Percentiles rank a stretch among this genome's conserved stretches.
These are phyloP conservation scores for Cadophora luteo-olivacea DNA, from an alignment of 2,329 filamentous ascomycete genomes.

Conservation along the genomic window DNA sequence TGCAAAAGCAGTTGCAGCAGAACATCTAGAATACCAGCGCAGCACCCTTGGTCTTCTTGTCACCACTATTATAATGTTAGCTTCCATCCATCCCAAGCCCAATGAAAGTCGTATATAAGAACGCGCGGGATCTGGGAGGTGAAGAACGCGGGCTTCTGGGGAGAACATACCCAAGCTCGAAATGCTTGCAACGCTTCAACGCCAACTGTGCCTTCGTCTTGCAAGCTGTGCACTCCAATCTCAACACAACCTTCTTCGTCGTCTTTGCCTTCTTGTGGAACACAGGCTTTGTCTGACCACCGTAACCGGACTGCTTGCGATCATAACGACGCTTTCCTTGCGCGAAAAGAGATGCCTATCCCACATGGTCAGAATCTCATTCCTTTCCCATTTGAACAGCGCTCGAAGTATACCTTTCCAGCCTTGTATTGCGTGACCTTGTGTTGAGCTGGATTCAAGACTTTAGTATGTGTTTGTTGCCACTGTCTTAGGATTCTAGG, in stretches of 20 bases:
- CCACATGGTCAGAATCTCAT: slow-evolving; percentile 36
- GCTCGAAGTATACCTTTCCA: slow-evolving; percentile 72
- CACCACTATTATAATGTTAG: slow-evolving; percentile 75
- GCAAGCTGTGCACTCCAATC: slow-evolving; percentile 96
- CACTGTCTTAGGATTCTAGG: too few relatives aligned
- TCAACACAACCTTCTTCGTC: slow-evolving; percentile 99
- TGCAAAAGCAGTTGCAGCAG: slow-evolving; percentile 34
- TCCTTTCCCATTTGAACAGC: not conserved
- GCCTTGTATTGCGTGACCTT: slow-evolving; percentile 98
- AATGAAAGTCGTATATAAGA: not conserved
- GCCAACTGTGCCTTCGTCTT: slow-evolving; percentile 98
- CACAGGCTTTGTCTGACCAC: slow-evolving; percentile 99
- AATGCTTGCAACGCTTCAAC: slow-evolving; percentile 99
- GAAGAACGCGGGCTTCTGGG: not conserved
- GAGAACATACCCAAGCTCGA: slow-evolving; percentile 88
- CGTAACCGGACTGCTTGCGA: slow-evolving; percentile 98
- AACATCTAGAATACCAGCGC: slow-evolving; percentile 95
- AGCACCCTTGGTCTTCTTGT: slow-evolving; percentile 99
- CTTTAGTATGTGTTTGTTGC: too few relatives aligned
- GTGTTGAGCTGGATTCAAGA: too few relatives aligned
- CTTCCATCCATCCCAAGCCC: slow-evolving; percentile 13
- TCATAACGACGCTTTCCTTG: slow-evolving; percentile 99
- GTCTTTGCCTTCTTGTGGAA: slow-evolving; percentile 99
- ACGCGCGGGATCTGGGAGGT: too few relatives aligned
- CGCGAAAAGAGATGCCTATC: slow-evolving; percentile 83